Evolutionary conservation across 2,329 filamentous ascomycete genomes (phyloP), one percentile per base, ranked within the genome.

Genomic region (Fusarium albosuccineum): DNA sequence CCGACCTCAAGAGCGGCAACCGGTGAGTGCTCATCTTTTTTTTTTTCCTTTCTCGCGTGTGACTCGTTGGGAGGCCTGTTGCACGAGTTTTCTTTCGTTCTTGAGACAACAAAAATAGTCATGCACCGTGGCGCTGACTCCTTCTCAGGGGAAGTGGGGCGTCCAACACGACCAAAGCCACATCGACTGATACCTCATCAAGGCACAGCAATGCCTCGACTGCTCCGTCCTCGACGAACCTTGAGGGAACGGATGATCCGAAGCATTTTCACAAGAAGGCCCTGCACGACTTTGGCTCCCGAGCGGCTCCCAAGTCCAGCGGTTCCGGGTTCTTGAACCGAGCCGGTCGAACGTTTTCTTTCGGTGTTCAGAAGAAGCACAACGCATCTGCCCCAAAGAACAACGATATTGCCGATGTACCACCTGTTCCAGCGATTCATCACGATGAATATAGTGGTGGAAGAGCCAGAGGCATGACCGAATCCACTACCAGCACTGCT

Each of bases 151-250:
- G 84, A 76, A 88, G 86, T 78, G 86, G 85, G 69, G 84, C 86
- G 42, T 88, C 86, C 70, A 88, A 87, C 75, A 87, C 85, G 37
- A 89, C 86, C 61, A 87, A 88, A 76, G 85, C 85, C 62, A 82
- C 82, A 51, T 87, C 85, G 54, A 85, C 83, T 67, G 87, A 89
- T 76, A 86, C 85, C 70, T 89, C 86, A 34, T 89, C 87, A 50
- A 84, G 86, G 72, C 85, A 89, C 74, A 89, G 87, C 76, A 87
- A 87, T 76, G 84, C 82, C 53, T 89, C 87, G n/a, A 89, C 87
- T 37, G 81, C 87, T 36, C 86, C 87, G 11, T 89, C 87, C 4
- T 88, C 87, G 4, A 82, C 86, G 52, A 86, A 81, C 49, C 65
- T 77, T 34, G 68, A 66, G 39, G 66, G 69, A 26, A 66, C 72